Base-by-base conservation (phyloP, 1,139 yeast species). In the Debaryomyces fabryi region DNA sequence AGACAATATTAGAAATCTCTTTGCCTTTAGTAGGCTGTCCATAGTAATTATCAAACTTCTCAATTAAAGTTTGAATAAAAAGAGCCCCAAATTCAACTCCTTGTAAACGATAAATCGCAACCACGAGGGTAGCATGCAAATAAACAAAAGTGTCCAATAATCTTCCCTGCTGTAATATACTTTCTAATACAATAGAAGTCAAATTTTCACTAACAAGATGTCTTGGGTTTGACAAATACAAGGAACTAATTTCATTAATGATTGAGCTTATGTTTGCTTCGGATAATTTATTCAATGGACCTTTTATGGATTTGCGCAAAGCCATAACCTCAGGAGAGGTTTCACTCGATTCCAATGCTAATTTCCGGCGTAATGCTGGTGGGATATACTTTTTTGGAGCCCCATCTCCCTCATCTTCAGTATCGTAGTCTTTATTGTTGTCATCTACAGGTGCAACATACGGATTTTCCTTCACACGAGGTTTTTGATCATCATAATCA, bases 61-160 rank as follows among this genome's bases (percentile, higher is more conserved):
- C 97, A 25, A 92, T 87, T 47, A 89, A 65, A 0, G 82, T 76
- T 63, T 95, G 99, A 33, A 92, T 75, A 54, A 91, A 86, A 57
- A 75, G 82, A 0, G 98, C 99, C 48, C 97, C 98, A 66, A 91
- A 88, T 54, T 90, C 97, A 32, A 86, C 82, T 16, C 99, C 99
- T 60, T 88, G 87, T 8, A 84, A 61, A 52, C 88, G 79, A 68
- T 88, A 91, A 25, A 93, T 65, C 0, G 96, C 87, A 15, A 85
- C 85, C 3, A 86, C 81, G 12, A 91, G 74, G 6, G 91, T 85
- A 0, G 97, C 88, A 67, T 92, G 93, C 38, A 89, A 75, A 54
- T 88, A 79, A 35, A 92, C 82, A 65, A 90, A 90, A 2, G 87
- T 81, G 55, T 92, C 98, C 39, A 89, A 71, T 42, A 91, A 69